Evolutionary conservation across 2,329 filamentous ascomycete species (phyloP).

Genomic region (Mollisia scopiformis): DNA sequence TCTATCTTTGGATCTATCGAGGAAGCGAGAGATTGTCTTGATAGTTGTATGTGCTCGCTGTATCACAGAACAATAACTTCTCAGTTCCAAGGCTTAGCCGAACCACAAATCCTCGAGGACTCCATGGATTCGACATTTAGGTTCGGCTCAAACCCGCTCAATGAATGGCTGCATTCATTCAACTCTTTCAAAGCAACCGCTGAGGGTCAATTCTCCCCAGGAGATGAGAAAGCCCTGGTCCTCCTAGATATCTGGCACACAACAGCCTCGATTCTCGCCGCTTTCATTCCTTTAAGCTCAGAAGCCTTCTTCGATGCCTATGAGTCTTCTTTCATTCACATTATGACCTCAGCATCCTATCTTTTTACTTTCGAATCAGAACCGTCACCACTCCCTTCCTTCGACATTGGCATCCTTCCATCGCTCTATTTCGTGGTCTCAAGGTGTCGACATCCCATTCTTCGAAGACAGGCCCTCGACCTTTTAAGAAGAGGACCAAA

Average conservation of each 20-base stretch:
- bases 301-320: background rate
- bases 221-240: background rate
- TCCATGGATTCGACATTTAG: background rate
- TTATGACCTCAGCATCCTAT: background rate
- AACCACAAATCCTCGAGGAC: background rate
- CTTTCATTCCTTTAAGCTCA: background rate
- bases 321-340: background rate
- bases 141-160: background rate
- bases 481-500: background rate
- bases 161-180: background rate
- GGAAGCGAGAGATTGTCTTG: background rate
- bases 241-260: background rate
- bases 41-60: background rate
- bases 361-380: background rate
- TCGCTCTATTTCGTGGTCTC: background rate
- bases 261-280: background rate
- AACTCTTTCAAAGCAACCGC: background rate
- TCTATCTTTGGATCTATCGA: background rate
- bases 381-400: background rate
- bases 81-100: background rate
- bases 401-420: slow-evolving; percentile 1
- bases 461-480: background rate
- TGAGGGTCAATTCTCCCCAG: background rate
- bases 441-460: background rate
- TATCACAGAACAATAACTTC: background rate